Evolutionary conservation across 1,284 basidiomycete genomes (phyloP).

Genomic region (Ganoderma multipileum): DNA sequence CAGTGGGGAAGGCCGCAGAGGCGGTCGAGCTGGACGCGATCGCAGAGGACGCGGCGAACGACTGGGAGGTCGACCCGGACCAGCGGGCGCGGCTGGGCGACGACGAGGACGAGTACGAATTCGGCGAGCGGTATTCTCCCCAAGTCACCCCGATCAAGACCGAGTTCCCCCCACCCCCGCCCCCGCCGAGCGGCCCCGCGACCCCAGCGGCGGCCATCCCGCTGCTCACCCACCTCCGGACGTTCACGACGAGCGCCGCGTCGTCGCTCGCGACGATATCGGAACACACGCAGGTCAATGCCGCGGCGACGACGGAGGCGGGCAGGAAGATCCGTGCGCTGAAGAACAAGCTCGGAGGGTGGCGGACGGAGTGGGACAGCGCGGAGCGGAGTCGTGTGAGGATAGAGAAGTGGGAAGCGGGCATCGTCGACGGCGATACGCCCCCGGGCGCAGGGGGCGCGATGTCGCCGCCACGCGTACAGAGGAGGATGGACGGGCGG

Average conservation of each 20-base stretch:
- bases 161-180: constrained; percentile 54
- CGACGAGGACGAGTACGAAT: constrained; percentile 50
- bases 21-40: constrained; percentile 45
- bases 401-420: constrained; percentile 82
- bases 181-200: constrained; percentile 47
- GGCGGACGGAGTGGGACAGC: constrained; percentile 80
- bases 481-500: constrained; percentile 64
- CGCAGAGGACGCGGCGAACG: constrained; percentile 54
- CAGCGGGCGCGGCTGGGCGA: constrained; percentile 46
- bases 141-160: constrained; percentile 52
- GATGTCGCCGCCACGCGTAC: constrained; percentile 36
- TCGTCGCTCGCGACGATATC: constrained; percentile 78
- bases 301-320: constrained; percentile 81
- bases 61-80: constrained; percentile 71
- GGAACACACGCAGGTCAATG: constrained; percentile 86
- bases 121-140: constrained; percentile 22
- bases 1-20: constrained; percentile 26
- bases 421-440: constrained; percentile 44
- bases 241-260: constrained; percentile 73
- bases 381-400: constrained; percentile 76
- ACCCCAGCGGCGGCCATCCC: constrained; percentile 59
- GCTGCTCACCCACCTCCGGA: constrained; percentile 72
- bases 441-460: constrained; percentile 33
- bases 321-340: constrained; percentile 82
- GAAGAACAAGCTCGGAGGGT: constrained; percentile 81